Evolutionary conservation across 176 grass and related monocot species (phyloP), one percentile per base, ranked within the genome.

Genomic region (Luzula sylvatica): DNA sequence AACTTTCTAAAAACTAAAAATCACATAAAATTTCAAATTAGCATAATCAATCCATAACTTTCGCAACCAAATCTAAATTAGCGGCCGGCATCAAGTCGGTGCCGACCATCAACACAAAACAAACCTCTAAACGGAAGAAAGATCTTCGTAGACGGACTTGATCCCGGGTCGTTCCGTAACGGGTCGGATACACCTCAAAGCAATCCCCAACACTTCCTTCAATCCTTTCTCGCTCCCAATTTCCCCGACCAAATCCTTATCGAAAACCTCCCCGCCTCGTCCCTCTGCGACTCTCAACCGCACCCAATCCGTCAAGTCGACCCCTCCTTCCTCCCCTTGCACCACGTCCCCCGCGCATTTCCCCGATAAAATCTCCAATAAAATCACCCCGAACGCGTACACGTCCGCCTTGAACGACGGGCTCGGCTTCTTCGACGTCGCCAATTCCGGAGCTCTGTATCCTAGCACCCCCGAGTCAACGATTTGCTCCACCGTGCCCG

Each of bases 121-220:
- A 13, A 35, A 24, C 45, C 55, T 14, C 82, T 77, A 99, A 67
- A 99, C 82, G 20, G 85, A 92, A 1, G 93, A 99, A 32, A 99
- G 78, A 69, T 99, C 93, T 61, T 99, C 93, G 0, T 99, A 99
- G 23, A 99, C 93, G 40, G 81, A 83, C 53, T 92, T 99, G 65
- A 99, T 92, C 28, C 93, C 93, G 16, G 93, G 81, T 44, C 93
- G 72, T 75, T 99, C 82, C 0, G 85, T 87, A 41, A 99, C 69
- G 0, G 86, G 75, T 7, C 75, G 60, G 30, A 98, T 92, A 68
- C 93, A 98, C 70, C 93, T 87, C 75, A 98, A 65, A 0, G 93
- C 78, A 50, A 98, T 87, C 49, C 93, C 86, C 38, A 98, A 51
- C 55, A 89, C 55, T 51, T 98, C 82, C 74, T 96, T 82, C 82